Conservation (phyloP, 345 rosid genomes). For the Populus alba region DNA sequence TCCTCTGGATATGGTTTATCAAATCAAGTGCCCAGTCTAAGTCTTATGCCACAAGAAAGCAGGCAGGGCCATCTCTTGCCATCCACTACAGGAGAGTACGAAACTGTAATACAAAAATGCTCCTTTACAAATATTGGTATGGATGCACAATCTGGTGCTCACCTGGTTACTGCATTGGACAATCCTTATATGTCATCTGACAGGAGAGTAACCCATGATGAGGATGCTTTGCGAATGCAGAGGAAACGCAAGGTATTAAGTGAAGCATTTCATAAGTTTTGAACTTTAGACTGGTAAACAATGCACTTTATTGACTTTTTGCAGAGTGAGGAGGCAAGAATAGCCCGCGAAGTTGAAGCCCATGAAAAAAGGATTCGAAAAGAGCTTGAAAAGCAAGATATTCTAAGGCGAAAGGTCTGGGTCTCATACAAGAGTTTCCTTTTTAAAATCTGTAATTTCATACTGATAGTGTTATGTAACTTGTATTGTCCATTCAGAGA, state of each 20-base stretch:
- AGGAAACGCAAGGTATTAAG: constrained; percentile 66
- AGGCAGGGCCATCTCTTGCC: constrained; percentile 47
- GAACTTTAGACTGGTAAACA: neutral
- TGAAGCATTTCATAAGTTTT: neutral
- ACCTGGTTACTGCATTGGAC: constrained; percentile 40
- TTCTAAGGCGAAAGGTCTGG: constrained; percentile 72
- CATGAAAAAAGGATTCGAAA: constrained; percentile 78
- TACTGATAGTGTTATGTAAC: constrained; percentile 2
- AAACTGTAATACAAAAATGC: constrained; percentile 42
- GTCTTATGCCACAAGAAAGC: constrained; percentile 64
- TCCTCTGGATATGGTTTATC: constrained; percentile 46
- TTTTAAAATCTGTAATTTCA: constrained; percentile 8
- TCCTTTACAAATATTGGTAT: constrained; percentile 32
- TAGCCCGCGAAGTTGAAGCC: constrained; percentile 81
- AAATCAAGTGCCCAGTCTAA: constrained; percentile 57
- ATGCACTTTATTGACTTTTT: constrained; percentile 12
- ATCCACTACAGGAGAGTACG: constrained; percentile 44
- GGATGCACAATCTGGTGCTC: constrained; percentile 41
- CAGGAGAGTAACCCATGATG: constrained; percentile 45
- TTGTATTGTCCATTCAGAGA: constrained; percentile 41
- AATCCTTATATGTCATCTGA: constrained; percentile 48
- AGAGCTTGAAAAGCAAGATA: constrained; percentile 86
- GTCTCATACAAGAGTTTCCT: constrained; percentile 6
- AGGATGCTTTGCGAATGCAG: constrained; percentile 53
- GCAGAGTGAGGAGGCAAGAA: constrained; percentile 84